A percentile compares a stretch with the other conserved stretches of the same genome.
Conservation (phyloP, 2,329 filamentous ascomycete genomes). For the Teratosphaeriaceae sp. region DNA sequence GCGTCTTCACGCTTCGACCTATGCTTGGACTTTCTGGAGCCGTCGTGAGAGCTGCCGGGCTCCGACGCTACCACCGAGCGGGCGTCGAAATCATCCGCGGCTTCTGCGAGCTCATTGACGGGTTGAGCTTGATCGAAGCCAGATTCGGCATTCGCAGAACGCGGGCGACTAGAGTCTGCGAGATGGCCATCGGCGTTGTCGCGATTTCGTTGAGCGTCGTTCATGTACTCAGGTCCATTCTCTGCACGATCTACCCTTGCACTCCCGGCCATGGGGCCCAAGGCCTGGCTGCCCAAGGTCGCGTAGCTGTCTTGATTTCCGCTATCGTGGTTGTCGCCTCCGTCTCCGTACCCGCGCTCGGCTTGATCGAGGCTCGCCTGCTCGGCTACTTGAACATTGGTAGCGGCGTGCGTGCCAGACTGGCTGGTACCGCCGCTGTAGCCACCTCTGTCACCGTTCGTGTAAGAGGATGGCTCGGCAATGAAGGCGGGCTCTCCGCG, state of each 20-base stretch:
- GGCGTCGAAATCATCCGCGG: slow-evolving; percentile 27
- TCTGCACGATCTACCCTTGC: no score
- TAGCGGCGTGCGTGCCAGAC: background rate
- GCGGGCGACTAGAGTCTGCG: slow-evolving; percentile 5
- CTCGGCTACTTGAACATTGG: background rate
- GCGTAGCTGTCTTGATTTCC: no score
- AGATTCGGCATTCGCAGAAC: slow-evolving; percentile 20
- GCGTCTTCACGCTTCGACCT: slow-evolving; percentile 37
- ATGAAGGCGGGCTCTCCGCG: background rate
- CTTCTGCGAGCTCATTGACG: slow-evolving; percentile 23
- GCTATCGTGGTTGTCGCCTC: no score
- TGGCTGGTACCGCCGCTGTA: background rate
- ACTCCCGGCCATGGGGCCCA: no score
- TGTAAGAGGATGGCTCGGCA: slow-evolving; percentile 5
- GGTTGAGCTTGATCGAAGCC: slow-evolving; percentile 17
- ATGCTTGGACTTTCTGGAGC: slow-evolving; percentile 31
- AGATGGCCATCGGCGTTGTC: no score
- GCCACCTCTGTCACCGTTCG: slow-evolving; percentile 2
- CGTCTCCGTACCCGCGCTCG: no score
- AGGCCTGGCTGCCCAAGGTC: no score
- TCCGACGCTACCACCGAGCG: slow-evolving; percentile 37
- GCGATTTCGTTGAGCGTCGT: no score
- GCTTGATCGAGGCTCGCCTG: background rate
- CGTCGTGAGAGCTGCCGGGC: slow-evolving; percentile 34
- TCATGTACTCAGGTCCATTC: background rate